A percentile compares a stretch with the other conserved stretches of the same genome.
These are phyloP conservation scores for Boletus rex-veris DNA, from an alignment of 768 basidiomycete genomes.

Conservation along the genomic window DNA sequence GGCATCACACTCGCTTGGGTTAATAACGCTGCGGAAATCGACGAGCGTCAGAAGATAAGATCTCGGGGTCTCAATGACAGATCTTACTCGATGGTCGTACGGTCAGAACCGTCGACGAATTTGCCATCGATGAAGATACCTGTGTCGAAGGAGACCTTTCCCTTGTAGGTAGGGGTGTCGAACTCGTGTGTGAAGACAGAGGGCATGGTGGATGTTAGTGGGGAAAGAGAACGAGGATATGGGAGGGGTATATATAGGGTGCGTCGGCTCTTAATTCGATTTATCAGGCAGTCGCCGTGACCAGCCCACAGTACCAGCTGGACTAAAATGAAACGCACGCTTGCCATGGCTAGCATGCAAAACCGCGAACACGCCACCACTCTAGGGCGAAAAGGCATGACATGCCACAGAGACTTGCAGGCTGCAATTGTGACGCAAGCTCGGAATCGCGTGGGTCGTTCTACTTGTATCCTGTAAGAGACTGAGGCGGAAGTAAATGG, in stretches of 20 bases:
- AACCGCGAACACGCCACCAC: no score
- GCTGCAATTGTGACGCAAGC: no score
- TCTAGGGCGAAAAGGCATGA: no score
- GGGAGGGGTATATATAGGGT: conserved; percentile 16
- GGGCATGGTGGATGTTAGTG: conserved; percentile 34
- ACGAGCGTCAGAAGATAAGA: not conserved
- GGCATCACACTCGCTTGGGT: conserved; percentile 44
- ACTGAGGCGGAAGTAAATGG: no score
- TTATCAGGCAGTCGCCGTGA: not conserved
- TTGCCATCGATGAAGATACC: conserved; percentile 72
- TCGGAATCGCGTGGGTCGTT: no score
- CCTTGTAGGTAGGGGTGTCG: conserved; percentile 54
- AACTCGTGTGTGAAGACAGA: conserved; percentile 47
- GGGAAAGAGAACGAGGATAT: not conserved
- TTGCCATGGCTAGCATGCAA: no score
- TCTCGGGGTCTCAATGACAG: not conserved
- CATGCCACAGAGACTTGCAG: no score
- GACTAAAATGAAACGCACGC: no score
- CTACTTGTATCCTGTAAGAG: no score
- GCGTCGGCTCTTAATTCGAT: not conserved
- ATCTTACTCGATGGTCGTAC: conserved; percentile 67
- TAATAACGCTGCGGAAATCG: conserved; percentile 45
- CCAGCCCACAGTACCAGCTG: no score
- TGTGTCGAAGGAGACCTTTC: conserved; percentile 52
- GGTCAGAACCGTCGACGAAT: conserved; percentile 54